phyloP scores from a whole-genome alignment of 1,284 basidiomycete genomes.

The Clitocybe nebularis region DNA sequence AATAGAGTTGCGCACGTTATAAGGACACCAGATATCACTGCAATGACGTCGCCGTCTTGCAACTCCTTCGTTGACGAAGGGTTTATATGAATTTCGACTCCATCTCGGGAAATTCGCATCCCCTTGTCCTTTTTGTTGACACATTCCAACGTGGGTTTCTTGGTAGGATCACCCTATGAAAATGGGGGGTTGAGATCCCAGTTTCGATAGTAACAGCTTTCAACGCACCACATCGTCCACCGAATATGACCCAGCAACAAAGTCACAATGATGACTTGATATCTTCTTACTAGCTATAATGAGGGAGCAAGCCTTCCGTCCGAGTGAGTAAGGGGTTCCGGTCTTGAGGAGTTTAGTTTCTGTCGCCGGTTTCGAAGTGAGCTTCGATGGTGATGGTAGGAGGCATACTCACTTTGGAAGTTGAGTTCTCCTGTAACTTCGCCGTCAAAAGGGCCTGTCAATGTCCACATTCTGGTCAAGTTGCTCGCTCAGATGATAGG shows the following conservation, averaged over 20 bases:
- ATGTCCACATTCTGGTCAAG: constrained; percentile 61
- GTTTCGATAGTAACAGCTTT: background rate
- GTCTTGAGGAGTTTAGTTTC: constrained; percentile 63
- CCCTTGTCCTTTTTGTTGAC: constrained; percentile 43
- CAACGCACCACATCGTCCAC: constrained; percentile 50
- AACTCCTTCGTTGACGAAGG: constrained; percentile 31
- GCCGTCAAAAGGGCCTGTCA: constrained; percentile 50
- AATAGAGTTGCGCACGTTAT: constrained; percentile 36
- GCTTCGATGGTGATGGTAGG: background rate
- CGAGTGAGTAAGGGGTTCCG: constrained; percentile 45
- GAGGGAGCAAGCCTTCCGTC: constrained; percentile 50
- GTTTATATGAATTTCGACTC: constrained; percentile 23
- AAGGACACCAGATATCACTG: constrained; percentile 39
- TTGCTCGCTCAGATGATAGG: too few relatives aligned
- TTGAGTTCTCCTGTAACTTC: constrained; percentile 28
- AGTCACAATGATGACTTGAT: constrained; percentile 53
- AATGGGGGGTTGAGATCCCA: background rate
- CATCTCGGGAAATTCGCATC: constrained; percentile 34
- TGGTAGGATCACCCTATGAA: constrained; percentile 34
- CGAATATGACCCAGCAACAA: constrained; percentile 48
- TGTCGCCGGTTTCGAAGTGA: constrained; percentile 23
- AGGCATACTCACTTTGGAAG: constrained; percentile 33
- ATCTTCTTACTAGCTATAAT: constrained; percentile 56
- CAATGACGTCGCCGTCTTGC: constrained; percentile 47
- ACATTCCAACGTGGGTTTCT: constrained; percentile 39